Evolutionary conservation across 2,329 filamentous ascomycete genomes (phyloP), one percentile per base, ranked within the genome.

Genomic region (Westerdykella aurantiaca): DNA sequence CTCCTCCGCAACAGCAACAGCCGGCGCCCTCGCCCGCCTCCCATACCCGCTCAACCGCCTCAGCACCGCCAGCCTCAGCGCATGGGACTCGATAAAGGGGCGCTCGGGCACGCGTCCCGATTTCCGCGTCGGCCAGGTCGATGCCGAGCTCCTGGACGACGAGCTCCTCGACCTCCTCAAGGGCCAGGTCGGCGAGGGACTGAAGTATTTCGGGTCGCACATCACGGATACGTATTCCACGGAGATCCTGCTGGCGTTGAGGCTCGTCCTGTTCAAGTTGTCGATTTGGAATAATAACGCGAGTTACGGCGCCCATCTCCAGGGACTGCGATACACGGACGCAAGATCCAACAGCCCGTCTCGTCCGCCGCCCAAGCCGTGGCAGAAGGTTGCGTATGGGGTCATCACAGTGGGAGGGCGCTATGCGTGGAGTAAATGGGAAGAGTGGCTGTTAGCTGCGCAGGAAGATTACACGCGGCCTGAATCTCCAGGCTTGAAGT

Each of bases 271-370:
- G 6, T 98, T 96, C 75, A 98, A 98, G 69, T 78, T 98, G 49
- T 88, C 86, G 13, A 83, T 98, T 46, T 98, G 93, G 93, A 90
- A 97, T 67, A 88, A 96, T 66, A 84, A 95, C 66, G 88, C 93
- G 33, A 94, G 87, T 5, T 97, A 98, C 67, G 93, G 93, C 47
- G 93, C 93, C 10, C 83, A 88, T 31, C 74, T 98, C 39, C 93
- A 98, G 68, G 95, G 95, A 50, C 77, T 98, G 22, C 83, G 83
- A 61, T 97, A 91, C 61, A 86, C 87, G 10, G 91, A 97, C 64
- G 90, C 89, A 39, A 79, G 91, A 49, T 77, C 75, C 42, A 69
- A 69, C 38, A 52, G 53, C 34, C 55, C 57, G 10, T 54, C 9
- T 71, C 80, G 86, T 41, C 77, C 80, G 11, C 72, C 85, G 13